Evolutionary conservation across 352 stramenopile genomes (phyloP), one percentile per base, ranked within the genome.

Genomic region (Thalassiosira oceanica): DNA sequence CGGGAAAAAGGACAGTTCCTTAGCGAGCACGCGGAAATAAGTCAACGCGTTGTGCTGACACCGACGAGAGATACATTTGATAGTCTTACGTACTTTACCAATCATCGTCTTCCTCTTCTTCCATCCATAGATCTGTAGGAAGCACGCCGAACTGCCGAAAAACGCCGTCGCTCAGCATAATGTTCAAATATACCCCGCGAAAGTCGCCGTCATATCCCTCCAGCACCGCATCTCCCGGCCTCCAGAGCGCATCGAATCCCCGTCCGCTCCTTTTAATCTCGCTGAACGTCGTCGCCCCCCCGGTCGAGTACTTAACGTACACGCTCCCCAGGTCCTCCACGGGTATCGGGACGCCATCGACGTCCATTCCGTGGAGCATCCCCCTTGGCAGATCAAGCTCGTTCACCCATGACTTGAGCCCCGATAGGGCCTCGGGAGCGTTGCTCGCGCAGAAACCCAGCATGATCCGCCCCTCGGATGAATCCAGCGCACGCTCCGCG

Each of bases 271-370:
- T 77, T 51, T 80, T 57, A 27, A 91, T 87, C 41, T 89, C 67
- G 1, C 16, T 36, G 68, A 89, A 91, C 0, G 74, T 89, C 26
- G 79, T 79, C 3, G 80, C 71, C 6, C 83, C 83, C 42, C 80
- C 80, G n/a, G 80, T 85, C 37, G 80, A 86, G 58, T 89, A 91
- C 54, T 91, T 91, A 45, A 91, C 79, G 50, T 91, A 91, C 1
- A 88, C 75, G 10, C 48, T 46, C 31, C 76, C 79, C 28, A 80
- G 42, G 5, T 86, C 37, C 52, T 86, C 67, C 1, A 61, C 56
- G 28, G 61, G 54, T 3, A 90, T 55, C 10, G 77, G 79, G 6
- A 86, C 70, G 10, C 83, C 83, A 56, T 87, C 83, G n/a, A 87
- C 64, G 49, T 90, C 83, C 66, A 86, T 86, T 16, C 83, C 83